Evolutionary conservation across 331 rosid species (phyloP).

Genomic region (Malus hybrid): DNA sequence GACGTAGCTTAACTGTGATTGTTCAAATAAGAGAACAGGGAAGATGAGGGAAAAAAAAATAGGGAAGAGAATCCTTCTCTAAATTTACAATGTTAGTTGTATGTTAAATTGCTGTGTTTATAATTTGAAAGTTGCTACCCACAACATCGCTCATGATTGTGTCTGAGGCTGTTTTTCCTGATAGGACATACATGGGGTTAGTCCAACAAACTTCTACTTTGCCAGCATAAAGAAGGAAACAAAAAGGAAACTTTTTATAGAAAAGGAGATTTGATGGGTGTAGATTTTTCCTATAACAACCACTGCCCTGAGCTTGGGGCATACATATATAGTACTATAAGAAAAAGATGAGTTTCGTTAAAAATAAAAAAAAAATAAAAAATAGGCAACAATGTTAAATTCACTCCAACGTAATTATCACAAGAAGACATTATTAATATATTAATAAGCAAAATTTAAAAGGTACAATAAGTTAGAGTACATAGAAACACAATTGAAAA

Average conservation of each 20-base stretch:
- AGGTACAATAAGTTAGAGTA: not conserved
- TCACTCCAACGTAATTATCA: not conserved
- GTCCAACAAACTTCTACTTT: conserved; percentile 7
- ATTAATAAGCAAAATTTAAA: too few species aligned
- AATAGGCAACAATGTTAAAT: not conserved
- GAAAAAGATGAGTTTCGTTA: not conserved
- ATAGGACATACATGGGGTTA: not conserved
- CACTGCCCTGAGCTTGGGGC: not conserved
- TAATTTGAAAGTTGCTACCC: not conserved
- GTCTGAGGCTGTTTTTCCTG: not conserved
- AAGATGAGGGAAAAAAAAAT: too few species aligned
- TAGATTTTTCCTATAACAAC: not conserved
- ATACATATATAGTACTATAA: not conserved
- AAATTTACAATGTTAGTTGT: not conserved
- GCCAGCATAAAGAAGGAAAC: not conserved
- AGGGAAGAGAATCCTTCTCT: too few species aligned
- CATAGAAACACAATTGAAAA: not conserved
- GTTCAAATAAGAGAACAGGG: too few species aligned
- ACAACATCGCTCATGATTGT: conserved; percentile 1
- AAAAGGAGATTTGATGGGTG: not conserved
- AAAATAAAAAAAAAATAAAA: too few species aligned
- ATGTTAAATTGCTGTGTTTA: not conserved
- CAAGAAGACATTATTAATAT: not conserved
- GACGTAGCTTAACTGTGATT: too few species aligned
- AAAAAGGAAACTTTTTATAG: not conserved